Conservation (phyloP, 176 grass and related monocot genomes). For the Lolium multiflorum region DNA sequence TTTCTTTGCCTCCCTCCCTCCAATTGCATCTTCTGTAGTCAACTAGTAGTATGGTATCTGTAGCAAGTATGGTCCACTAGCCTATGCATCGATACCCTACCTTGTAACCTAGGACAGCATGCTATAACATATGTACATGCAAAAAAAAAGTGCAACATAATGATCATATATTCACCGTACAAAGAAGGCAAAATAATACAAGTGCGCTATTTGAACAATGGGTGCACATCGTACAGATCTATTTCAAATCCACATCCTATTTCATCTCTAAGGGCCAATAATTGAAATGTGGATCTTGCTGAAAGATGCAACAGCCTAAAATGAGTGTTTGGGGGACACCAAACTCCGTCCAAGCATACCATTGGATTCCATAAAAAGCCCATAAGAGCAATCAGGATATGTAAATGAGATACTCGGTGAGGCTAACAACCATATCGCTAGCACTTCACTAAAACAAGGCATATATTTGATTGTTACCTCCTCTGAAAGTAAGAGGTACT, state of each 20-base stretch:
- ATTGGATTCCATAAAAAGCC: conserved; percentile 1
- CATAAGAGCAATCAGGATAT: neutral
- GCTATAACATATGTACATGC: neutral
- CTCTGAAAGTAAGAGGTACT: conserved; percentile 6
- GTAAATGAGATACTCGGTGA: neutral
- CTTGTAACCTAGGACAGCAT: neutral
- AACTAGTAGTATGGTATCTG: conserved; percentile 28
- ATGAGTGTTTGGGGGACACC: neutral
- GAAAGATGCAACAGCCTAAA: neutral
- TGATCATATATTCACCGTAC: neutral
- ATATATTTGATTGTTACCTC: neutral
- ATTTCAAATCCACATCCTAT: neutral
- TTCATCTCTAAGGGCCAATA: neutral
- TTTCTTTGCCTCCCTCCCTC: neutral
- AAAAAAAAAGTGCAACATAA: neutral
- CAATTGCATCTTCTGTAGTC: neutral
- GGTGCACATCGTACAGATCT: neutral
- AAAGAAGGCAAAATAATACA: neutral
- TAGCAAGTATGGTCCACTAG: conserved; percentile 23
- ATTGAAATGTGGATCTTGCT: neutral
- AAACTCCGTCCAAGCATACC: neutral
- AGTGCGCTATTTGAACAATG: neutral
- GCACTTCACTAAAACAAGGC: neutral
- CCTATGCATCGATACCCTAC: neutral
- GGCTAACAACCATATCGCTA: neutral